These are phyloP conservation scores for Gymnopilus junonius DNA, from an alignment of 768 basidiomycete species.

Conservation along the genomic window DNA sequence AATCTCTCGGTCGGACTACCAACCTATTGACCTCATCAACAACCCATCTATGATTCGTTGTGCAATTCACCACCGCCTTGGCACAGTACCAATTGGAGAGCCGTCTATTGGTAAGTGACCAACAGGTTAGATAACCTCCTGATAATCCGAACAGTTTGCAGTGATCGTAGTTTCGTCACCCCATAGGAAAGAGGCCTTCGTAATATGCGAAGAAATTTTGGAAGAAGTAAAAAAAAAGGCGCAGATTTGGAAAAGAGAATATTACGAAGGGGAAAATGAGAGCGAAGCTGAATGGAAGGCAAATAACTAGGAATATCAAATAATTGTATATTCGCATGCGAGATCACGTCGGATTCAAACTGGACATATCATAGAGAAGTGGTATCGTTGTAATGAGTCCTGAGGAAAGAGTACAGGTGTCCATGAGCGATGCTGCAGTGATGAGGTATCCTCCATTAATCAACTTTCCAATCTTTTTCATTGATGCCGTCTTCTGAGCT, in stretches of 20 bases:
- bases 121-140: slow-evolving; percentile 1
- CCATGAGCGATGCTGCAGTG: background rate
- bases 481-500: slow-evolving; percentile 71
- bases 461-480: slow-evolving; percentile 80
- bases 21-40: slow-evolving; percentile 25
- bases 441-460: slow-evolving; percentile 39
- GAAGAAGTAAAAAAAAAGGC: slow-evolving; percentile 83
- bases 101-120: slow-evolving; percentile 62
- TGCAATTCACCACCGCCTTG: slow-evolving; percentile 77
- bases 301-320: slow-evolving; percentile 46
- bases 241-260: slow-evolving; percentile 93
- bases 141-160: slow-evolving; percentile 11
- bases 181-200: slow-evolving; percentile 82
- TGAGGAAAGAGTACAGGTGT: background rate
- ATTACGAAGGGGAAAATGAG: slow-evolving; percentile 72
- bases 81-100: slow-evolving; percentile 76
- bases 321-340: background rate
- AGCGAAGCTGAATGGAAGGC: slow-evolving; percentile 73
- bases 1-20: slow-evolving; percentile 48
- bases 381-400: slow-evolving; percentile 7
- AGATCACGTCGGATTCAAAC: background rate
- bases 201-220: slow-evolving; percentile 80
- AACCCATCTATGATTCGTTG: slow-evolving; percentile 54
- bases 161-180: slow-evolving; percentile 86
- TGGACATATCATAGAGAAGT: background rate